phyloP scores from a whole-genome alignment of 129 eudicot genomes.

The Lactuca saligna region DNA sequence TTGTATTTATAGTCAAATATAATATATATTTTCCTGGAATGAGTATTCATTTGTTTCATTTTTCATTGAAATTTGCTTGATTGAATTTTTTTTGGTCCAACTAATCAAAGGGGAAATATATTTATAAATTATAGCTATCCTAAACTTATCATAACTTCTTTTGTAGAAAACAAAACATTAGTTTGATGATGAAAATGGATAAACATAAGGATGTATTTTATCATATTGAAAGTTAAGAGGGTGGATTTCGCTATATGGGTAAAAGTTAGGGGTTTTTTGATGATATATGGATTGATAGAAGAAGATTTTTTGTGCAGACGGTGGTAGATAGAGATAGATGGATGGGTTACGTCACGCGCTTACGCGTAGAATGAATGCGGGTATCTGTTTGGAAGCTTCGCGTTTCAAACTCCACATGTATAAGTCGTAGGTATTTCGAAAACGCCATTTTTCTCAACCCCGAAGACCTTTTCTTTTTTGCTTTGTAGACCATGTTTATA shows the following conservation, averaged over 20 bases:
- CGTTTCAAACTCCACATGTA: conserved; percentile 19
- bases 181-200: too few relatives aligned
- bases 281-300: background rate
- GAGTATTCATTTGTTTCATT: too few relatives aligned
- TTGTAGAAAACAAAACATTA: too few relatives aligned
- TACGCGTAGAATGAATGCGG: conserved; percentile 19
- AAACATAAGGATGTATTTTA: background rate
- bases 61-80: too few relatives aligned
- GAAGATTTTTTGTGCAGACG: conserved; percentile 1
- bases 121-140: too few relatives aligned
- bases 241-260: background rate
- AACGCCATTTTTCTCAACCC: conserved; percentile 18
- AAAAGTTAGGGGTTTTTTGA: conserved; percentile 1
- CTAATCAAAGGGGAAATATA: too few relatives aligned
- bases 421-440: conserved; percentile 2
- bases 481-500: background rate
- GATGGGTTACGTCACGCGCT: conserved; percentile 27
- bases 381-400: conserved; percentile 5
- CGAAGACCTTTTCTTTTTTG: conserved; percentile 31
- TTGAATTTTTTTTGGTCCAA: too few relatives aligned
- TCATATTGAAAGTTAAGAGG: background rate
- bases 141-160: too few relatives aligned
- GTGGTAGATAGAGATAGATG: background rate
- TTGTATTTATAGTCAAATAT: too few relatives aligned
- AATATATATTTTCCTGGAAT: too few relatives aligned